Conservation (phyloP, 1,284 basidiomycete genomes). For the Mycena citricolor region DNA sequence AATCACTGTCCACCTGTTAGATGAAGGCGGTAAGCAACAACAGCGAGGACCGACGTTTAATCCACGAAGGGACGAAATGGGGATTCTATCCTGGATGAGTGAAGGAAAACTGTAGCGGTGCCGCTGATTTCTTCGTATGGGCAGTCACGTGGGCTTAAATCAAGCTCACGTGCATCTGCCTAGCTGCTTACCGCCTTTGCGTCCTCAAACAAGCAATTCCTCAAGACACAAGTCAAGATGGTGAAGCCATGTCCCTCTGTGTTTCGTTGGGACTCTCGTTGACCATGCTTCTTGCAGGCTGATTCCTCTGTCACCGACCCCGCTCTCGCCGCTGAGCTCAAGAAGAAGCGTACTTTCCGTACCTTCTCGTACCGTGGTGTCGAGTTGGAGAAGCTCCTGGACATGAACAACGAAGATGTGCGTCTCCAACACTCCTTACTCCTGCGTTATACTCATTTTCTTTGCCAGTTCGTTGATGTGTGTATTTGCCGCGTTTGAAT, state of each 20-base stretch:
- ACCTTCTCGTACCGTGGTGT: slow-evolving; percentile 99
- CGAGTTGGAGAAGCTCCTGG: slow-evolving; percentile 96
- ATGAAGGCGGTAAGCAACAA: background rate
- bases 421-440: slow-evolving; percentile 30
- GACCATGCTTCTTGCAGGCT: slow-evolving; percentile 49
- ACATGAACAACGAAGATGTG: slow-evolving; percentile 93
- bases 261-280: slow-evolving; percentile 1
- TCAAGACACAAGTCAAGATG: slow-evolving; percentile 60
- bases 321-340: slow-evolving; percentile 87
- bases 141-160: background rate
- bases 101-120: slow-evolving; percentile 1
- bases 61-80: slow-evolving; percentile 84
- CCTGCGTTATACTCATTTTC: slow-evolving; percentile 9
- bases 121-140: background rate
- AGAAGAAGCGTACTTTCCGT: slow-evolving; percentile 98
- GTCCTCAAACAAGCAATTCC: slow-evolving; percentile 32
- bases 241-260: slow-evolving; percentile 37
- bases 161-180: background rate
- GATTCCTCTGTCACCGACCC: slow-evolving; percentile 84
- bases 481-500: slow-evolving; percentile 28
- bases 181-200: slow-evolving; percentile 15
- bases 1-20: slow-evolving; percentile 59
- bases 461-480: slow-evolving; percentile 72
- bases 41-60: slow-evolving; percentile 66
- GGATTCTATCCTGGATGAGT: slow-evolving; percentile 67